Base-by-base conservation (phyloP, 2,329 filamentous ascomycete genomes). In the Penicillium expansum region DNA sequence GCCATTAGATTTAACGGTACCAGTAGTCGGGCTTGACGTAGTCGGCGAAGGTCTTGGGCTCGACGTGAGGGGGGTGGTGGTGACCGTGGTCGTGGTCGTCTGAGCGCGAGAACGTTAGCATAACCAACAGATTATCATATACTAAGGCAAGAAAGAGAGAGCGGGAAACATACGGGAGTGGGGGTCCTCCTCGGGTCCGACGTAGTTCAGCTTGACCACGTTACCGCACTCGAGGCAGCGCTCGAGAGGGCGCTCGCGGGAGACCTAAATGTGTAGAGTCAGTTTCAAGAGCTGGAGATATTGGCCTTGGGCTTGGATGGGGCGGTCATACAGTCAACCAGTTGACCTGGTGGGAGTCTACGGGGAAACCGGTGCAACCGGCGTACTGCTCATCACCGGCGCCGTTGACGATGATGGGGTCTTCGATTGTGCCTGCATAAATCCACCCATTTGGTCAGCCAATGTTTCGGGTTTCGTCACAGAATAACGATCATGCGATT, bases 121-220 rank as follows among this genome's bases (percentile, higher is more conserved):
- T 11, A 27, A 42, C 16, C 39, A 18, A 20, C 24, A 18, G 16
- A 35, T 16, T 13, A 54, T 30, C 27, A 39, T 37, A 29, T 44
- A 22, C 13, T 6, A 45, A 24, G 6, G 63, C 33, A 27, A 20
- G n/a, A 57, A 48, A 48, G 45, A 14, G 32, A 68, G 44, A 60
- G 39, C 52, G 29, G 22, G 45, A 22, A 48, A 72, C 75, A 67
- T 71, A 77, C 75, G 82, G 73, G 85, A 85, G 70, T 84, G 80
- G 58, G 82, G 79, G 75, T 92, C 87, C 65, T 94, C 89, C 74
- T 87, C 76, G 50, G 92, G 87, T 61, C 94, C 94, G 66, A 96
- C 80, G 79, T 96, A 99, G 76, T 97, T 89, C 90, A 97, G 94
- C 88, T 96, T 95, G 83, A 96, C 92, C 67, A 94, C 91, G 76